phyloP scores from a whole-genome alignment of 2,329 filamentous ascomycete species.

The Alternaria brassicicola region DNA sequence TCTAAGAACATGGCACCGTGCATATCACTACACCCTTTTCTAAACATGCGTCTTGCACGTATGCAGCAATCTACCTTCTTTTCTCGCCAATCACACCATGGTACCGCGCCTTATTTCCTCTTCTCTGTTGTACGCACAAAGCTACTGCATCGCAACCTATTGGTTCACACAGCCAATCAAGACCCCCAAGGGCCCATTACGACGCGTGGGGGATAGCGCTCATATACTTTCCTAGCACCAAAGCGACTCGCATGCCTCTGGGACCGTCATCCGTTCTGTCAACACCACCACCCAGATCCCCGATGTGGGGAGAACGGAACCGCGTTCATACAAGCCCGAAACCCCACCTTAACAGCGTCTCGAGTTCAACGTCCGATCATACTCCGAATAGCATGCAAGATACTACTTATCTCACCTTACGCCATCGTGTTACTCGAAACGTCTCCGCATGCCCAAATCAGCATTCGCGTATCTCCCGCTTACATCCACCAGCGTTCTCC shows the following conservation, averaged over 20 bases:
- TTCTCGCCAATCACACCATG: not conserved
- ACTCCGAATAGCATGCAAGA: not conserved
- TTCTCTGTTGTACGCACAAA: not conserved
- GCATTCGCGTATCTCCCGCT: constrained; percentile 14
- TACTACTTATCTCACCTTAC: constrained; percentile 18
- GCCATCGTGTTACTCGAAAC: constrained; percentile 15
- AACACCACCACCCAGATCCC: not conserved
- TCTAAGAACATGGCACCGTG: constrained; percentile 10
- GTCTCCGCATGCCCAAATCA: constrained; percentile 4
- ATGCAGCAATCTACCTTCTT: not conserved
- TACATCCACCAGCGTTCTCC: constrained; percentile 1
- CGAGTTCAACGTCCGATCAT: too few relatives aligned
- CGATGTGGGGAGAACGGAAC: not conserved
- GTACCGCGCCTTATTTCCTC: not conserved
- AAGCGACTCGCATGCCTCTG: constrained; percentile 8
- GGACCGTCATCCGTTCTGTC: not conserved
- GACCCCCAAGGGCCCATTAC: not conserved
- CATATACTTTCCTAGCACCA: not conserved
- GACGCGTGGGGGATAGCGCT: constrained; percentile 15
- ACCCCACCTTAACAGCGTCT: not conserved
- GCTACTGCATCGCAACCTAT: not conserved
- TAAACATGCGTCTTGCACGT: not conserved
- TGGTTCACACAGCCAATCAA: constrained; percentile 8
- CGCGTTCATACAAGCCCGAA: not conserved
- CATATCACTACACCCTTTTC: constrained; percentile 16